Conservation (phyloP, 1,139 yeast genomes). For the Spencermartinsiella ligniputridi region DNA sequence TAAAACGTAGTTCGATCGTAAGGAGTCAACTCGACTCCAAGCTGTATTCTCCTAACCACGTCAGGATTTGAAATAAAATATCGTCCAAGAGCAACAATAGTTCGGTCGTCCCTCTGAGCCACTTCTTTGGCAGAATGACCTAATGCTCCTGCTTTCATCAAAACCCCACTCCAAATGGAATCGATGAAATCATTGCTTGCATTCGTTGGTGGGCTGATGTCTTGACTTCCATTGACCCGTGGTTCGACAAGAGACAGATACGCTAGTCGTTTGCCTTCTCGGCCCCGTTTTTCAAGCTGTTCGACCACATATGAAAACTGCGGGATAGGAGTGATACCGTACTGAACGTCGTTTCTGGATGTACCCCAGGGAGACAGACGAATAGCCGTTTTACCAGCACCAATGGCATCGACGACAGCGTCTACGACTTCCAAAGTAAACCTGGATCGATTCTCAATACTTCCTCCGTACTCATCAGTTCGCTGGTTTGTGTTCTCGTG, state of each 20-base stretch:
- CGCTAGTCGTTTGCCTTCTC: constrained; percentile 42
- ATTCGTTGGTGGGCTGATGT: constrained; percentile 7
- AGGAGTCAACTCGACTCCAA: constrained; percentile 23
- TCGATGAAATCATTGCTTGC: constrained; percentile 17
- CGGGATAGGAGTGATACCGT: constrained; percentile 27
- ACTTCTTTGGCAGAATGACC: constrained; percentile 11
- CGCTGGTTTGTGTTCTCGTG: constrained; percentile 49
- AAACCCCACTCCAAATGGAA: constrained; percentile 44
- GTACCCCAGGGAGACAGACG: constrained; percentile 56
- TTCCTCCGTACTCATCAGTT: constrained; percentile 66
- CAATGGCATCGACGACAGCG: constrained; percentile 41
- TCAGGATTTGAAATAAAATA: constrained; percentile 48
- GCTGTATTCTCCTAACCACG: constrained; percentile 8
- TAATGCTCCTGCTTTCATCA: constrained; percentile 26
- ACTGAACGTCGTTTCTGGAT: constrained; percentile 35
- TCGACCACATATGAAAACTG: constrained; percentile 27
- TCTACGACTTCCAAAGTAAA: constrained; percentile 55
- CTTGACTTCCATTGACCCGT: constrained; percentile 22
- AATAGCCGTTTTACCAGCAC: constrained; percentile 50
- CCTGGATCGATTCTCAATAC: constrained; percentile 60
- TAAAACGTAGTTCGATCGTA: constrained; percentile 38
- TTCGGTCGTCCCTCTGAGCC: constrained; percentile 34
- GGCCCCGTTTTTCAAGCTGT: constrained; percentile 29
- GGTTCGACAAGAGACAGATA: constrained; percentile 54
- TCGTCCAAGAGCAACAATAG: constrained; percentile 45